Base-by-base conservation (phyloP, 805 yeast species). In the Suhomyces emberorum region DNA sequence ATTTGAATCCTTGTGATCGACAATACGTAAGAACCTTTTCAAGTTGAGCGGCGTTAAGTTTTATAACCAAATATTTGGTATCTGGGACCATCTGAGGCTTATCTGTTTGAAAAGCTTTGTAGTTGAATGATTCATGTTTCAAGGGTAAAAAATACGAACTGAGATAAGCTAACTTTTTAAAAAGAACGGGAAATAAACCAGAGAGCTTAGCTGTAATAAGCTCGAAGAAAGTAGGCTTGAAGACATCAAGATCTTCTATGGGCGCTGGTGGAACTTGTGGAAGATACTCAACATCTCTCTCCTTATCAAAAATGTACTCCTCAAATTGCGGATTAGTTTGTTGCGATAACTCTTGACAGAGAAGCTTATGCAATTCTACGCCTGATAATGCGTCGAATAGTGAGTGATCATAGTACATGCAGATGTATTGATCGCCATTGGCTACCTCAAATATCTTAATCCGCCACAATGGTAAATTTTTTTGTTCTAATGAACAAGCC, bases 381-480 rank as follows among this genome's bases (percentile, higher is more conserved):
- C 33, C 44, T 8, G 41, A 35, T 7, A 34, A 29, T 2, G 47
- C 49, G 29, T 45, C 47, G 15, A 32, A 39, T 9, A 45, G 18
- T 7, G 35, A 26, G 22, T 45, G 45, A 27, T 37, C 39, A 24
- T 43, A 37, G 12, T 32, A 35, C 1, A 23, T 35, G 29, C 35
- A 38, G 17, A 35, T 17, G 10, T 33, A 16, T 12, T 32, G 34
- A 16, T n/a, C 15, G 4, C 21, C 28, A 5, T 10, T 10, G 8
- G 7, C 7, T 11, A 17, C 34, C 4, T 32, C 34, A 19, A 34
- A 25, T 7, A 44, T 40, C 7, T 27, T 28, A 3, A 42, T 12
- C 12, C 37, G 34, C 48, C 48, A 44, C 9, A 44, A 33, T 4
- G 48, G 48, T 2, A 31, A 12, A 18, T 32, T 12, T 12, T 35